Percentiles rank a stretch among this genome's conserved stretches.
These are phyloP conservation scores for Bondarzewia mesenterica DNA, from an alignment of 1,284 basidiomycete genomes.

Conservation along the genomic window DNA sequence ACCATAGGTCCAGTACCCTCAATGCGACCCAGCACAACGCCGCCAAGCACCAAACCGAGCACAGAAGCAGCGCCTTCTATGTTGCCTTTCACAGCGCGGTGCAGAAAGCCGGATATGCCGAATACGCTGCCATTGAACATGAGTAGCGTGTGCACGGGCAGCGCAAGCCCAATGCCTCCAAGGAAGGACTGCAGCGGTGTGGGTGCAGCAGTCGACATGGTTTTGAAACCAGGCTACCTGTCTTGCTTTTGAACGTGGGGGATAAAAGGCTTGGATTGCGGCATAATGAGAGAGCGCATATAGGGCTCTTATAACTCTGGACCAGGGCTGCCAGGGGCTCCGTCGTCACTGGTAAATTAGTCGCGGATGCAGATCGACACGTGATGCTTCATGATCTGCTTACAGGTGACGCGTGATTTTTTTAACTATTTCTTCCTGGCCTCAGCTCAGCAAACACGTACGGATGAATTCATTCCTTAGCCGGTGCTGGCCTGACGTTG, in stretches of 20 bases:
- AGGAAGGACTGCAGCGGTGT: slow-evolving; percentile 52
- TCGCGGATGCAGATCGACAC: neutral
- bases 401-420: neutral
- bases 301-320: neutral
- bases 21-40: slow-evolving; percentile 29
- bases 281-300: neutral
- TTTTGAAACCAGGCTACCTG: no score
- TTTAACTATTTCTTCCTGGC: no score
- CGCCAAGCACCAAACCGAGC: slow-evolving; percentile 36
- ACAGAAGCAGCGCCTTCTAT: slow-evolving; percentile 31
- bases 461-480: no score
- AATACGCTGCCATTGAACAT: slow-evolving; percentile 51
- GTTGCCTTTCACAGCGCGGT: slow-evolving; percentile 42
- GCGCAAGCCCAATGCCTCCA: slow-evolving; percentile 50
- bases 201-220: no score
- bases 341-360: neutral
- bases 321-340: neutral
- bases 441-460: no score
- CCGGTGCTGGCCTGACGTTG: no score
- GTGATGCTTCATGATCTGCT: neutral
- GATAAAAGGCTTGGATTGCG: neutral
- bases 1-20: slow-evolving; percentile 24
- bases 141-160: slow-evolving; percentile 47
- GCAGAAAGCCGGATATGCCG: slow-evolving; percentile 58
- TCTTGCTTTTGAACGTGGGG: slow-evolving; percentile 18